Conservation (phyloP, 2,329 filamentous ascomycete genomes). For the Didymella lethalis region DNA sequence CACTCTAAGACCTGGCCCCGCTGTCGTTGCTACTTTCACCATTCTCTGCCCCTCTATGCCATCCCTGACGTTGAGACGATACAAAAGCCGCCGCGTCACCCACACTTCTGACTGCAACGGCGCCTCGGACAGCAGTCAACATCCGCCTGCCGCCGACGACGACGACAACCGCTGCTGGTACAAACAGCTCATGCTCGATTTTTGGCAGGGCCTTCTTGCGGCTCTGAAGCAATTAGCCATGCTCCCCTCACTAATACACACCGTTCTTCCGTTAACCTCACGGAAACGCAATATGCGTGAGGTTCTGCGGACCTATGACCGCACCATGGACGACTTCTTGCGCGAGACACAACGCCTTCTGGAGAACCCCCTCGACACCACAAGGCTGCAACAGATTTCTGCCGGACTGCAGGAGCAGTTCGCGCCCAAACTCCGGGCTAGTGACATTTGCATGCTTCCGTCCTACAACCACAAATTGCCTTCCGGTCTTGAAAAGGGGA, state of each 20-base stretch:
- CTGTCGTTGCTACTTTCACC: conserved; percentile 34
- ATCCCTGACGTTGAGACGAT: conserved; percentile 43
- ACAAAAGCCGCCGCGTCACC: conserved; percentile 49
- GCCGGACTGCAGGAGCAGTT: conserved; percentile 60
- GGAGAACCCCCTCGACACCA: conserved; percentile 54
- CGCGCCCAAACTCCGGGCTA: conserved; percentile 61
- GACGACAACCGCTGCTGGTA: conserved; percentile 37
- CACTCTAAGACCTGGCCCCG: conserved; percentile 35
- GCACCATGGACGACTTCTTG: conserved; percentile 59
- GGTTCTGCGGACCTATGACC: conserved; percentile 52
- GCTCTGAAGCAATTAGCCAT: conserved; percentile 52
- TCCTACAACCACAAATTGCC: conserved; percentile 70
- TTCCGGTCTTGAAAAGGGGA: conserved; percentile 65
- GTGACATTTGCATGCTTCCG: conserved; percentile 69
- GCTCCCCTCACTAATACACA: conserved; percentile 52
- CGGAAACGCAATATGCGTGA: conserved; percentile 45
- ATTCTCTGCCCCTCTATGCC: conserved; percentile 42
- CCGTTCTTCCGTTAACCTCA: conserved; percentile 46
- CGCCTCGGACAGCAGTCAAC: conserved; percentile 36
- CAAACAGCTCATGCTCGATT: conserved; percentile 50
- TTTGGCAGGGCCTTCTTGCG: conserved; percentile 50
- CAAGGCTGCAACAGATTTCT: conserved; percentile 56
- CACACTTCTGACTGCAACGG: conserved; percentile 29
- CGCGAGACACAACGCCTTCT: conserved; percentile 54
- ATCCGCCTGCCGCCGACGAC: conserved; percentile 26